Percentiles rank a stretch among this genome's conserved stretches.
Conservation (phyloP, 768 basidiomycete genomes). For the Tylopilus sp. region DNA sequence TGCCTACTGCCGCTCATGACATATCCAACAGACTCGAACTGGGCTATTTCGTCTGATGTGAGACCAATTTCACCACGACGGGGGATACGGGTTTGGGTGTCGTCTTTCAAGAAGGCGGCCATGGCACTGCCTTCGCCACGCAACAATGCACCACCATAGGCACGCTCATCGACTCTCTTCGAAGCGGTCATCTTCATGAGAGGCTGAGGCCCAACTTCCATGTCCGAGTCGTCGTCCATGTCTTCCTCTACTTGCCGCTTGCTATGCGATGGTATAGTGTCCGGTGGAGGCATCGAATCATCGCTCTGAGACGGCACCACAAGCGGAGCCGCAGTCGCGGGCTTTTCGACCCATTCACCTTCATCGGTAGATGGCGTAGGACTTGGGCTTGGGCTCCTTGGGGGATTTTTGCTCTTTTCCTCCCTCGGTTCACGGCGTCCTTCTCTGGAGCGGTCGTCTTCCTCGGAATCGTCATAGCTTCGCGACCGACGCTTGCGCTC, state of each 20-base stretch:
- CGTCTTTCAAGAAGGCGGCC: constrained; percentile 92
- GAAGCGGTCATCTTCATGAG: constrained; percentile 37
- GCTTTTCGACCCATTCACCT: constrained; percentile 71
- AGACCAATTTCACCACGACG: constrained; percentile 98
- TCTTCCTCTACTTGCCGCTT: constrained; percentile 21
- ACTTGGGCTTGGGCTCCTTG: constrained; percentile 32
- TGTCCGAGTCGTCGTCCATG: constrained; percentile 46
- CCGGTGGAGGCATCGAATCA: constrained; percentile 23
- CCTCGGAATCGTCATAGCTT: constrained; percentile 34
- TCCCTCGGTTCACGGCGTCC: constrained; percentile 22
- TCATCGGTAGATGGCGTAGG: constrained; percentile 40
- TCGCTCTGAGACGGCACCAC: constrained; percentile 21
- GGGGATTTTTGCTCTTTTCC: constrained; percentile 35
- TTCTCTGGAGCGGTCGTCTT: constrained; percentile 33
- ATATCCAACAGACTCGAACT: constrained; percentile 87
- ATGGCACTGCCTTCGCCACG: constrained; percentile 97
- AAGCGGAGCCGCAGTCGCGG: constrained; percentile 29
- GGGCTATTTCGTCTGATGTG: constrained; percentile 80
- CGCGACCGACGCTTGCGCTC: constrained; percentile 35
- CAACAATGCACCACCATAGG: constrained; percentile 85
- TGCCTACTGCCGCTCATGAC: constrained; percentile 98
- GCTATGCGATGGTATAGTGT: constrained; percentile 15
- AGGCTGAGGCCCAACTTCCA: constrained; percentile 82
- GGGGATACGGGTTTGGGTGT: constrained; percentile 83
- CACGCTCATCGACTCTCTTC: constrained; percentile 71